Conservation (phyloP, 2,329 filamentous ascomycete genomes). For the Ascochyta koolunga region DNA sequence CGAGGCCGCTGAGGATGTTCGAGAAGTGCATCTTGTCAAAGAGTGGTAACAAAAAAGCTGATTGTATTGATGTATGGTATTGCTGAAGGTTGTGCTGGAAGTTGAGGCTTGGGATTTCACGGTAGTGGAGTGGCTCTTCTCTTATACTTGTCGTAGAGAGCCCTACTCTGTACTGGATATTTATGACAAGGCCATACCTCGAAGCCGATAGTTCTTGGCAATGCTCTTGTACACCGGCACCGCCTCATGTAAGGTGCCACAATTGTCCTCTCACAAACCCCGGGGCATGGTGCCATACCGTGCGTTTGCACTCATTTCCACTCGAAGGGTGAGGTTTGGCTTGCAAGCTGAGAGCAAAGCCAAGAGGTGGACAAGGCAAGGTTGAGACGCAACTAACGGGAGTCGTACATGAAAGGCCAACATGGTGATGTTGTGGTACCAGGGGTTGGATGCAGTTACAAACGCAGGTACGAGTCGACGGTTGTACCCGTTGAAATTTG, state of each 20-base stretch:
- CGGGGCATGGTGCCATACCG: slow-evolving; percentile 13
- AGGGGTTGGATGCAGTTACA: slow-evolving; percentile 25
- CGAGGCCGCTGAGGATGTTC: slow-evolving; percentile 20
- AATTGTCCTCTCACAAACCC: background rate
- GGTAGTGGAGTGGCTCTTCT: background rate
- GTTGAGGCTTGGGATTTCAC: background rate
- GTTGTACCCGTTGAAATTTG: slow-evolving; percentile 20
- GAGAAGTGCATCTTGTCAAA: slow-evolving; percentile 24
- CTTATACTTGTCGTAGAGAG: slow-evolving; percentile 6
- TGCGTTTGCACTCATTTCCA: background rate
- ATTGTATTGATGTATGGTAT: background rate
- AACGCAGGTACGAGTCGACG: slow-evolving; percentile 5
- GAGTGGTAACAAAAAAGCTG: background rate
- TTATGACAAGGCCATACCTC: slow-evolving; percentile 4
- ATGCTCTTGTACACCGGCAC: slow-evolving; percentile 19
- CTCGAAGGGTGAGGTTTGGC: background rate
- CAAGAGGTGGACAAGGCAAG: slow-evolving; percentile 18
- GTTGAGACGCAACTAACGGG: slow-evolving; percentile 1
- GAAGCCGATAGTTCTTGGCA: slow-evolving; percentile 1
- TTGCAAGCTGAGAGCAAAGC: background rate
- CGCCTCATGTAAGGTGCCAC: slow-evolving; percentile 20
- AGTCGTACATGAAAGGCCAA: slow-evolving; percentile 20
- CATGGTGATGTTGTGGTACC: slow-evolving; percentile 19
- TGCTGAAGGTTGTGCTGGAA: background rate
- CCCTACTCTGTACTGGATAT: background rate